phyloP scores from a whole-genome alignment of 2,329 filamentous ascomycete genomes.

The Rhynchosporium agropyri region DNA sequence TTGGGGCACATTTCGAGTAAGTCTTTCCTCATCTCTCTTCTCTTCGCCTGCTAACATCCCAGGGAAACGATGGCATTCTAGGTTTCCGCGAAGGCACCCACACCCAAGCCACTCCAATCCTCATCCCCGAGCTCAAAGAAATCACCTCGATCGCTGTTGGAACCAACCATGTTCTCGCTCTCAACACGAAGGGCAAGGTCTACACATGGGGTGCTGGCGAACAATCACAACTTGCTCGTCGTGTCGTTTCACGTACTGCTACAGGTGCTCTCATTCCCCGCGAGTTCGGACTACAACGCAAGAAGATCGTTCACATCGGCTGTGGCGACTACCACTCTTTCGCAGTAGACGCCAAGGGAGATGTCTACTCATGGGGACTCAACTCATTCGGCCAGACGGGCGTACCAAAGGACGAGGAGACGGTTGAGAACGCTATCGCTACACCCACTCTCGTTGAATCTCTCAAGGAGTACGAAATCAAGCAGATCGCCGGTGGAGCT shows the following conservation, averaged over 20 bases:
- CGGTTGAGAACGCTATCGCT: constrained; percentile 72
- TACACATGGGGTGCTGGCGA: constrained; percentile 68
- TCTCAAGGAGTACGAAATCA: constrained; percentile 66
- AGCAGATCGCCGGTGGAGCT: constrained; percentile 68
- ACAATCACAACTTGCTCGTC: constrained; percentile 68
- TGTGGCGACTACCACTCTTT: constrained; percentile 81
- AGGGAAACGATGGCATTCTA: constrained; percentile 66
- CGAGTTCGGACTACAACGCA: constrained; percentile 41
- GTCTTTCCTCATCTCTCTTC: constrained; percentile 33
- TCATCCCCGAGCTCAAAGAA: constrained; percentile 60
- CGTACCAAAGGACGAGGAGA: constrained; percentile 62
- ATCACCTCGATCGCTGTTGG: constrained; percentile 56
- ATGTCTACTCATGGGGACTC: constrained; percentile 80
- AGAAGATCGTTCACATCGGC: constrained; percentile 46
- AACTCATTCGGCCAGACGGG: constrained; percentile 88
- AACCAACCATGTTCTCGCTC: constrained; percentile 60
- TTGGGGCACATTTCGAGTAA: constrained; percentile 79
- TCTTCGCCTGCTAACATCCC: constrained; percentile 28
- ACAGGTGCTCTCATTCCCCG: constrained; percentile 36
- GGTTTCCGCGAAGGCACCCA: constrained; percentile 49
- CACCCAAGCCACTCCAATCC: constrained; percentile 44
- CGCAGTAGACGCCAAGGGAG: constrained; percentile 67
- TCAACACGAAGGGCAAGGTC: constrained; percentile 60
- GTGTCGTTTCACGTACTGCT: constrained; percentile 38
- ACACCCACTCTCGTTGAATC: constrained; percentile 68